phyloP scores from a whole-genome alignment of 2,329 filamentous ascomycete species.

The Orbilia brochopaga region DNA sequence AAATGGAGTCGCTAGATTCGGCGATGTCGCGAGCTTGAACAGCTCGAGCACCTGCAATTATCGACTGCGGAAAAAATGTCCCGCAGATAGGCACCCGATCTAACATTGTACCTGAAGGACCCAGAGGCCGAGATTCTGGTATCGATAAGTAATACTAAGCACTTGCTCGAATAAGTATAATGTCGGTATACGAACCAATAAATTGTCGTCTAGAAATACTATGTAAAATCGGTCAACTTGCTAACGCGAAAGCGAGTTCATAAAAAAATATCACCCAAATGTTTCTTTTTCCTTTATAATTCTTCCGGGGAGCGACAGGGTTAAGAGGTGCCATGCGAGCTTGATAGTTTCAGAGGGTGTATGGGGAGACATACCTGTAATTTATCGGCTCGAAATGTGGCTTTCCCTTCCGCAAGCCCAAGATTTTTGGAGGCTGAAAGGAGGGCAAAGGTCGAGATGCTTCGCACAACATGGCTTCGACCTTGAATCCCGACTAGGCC shows the following conservation, averaged over 20 bases:
- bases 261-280: conserved; percentile 6
- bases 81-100: too few species aligned
- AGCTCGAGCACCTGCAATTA: neutral
- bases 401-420: conserved; percentile 43
- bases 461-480: conserved; percentile 39
- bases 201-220: neutral
- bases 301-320: conserved; percentile 48
- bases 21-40: conserved; percentile 5
- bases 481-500: conserved; percentile 28
- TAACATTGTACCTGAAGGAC: too few species aligned
- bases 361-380: conserved; percentile 47
- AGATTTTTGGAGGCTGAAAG: conserved; percentile 48
- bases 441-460: conserved; percentile 44
- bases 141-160: neutral
- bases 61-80: too few species aligned
- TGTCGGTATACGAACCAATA: conserved; percentile 4
- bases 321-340: conserved; percentile 46
- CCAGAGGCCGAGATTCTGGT: neutral
- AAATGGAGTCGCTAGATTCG: neutral
- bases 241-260: neutral
- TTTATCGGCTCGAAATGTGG: conserved; percentile 51
- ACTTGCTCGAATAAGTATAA: neutral
- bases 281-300: conserved; percentile 42
- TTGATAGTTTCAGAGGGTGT: conserved; percentile 50
- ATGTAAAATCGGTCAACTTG: conserved; percentile 3